Conservation (phyloP, 164 flowering plant genomes). For the Warburgia ugandensis region DNA sequence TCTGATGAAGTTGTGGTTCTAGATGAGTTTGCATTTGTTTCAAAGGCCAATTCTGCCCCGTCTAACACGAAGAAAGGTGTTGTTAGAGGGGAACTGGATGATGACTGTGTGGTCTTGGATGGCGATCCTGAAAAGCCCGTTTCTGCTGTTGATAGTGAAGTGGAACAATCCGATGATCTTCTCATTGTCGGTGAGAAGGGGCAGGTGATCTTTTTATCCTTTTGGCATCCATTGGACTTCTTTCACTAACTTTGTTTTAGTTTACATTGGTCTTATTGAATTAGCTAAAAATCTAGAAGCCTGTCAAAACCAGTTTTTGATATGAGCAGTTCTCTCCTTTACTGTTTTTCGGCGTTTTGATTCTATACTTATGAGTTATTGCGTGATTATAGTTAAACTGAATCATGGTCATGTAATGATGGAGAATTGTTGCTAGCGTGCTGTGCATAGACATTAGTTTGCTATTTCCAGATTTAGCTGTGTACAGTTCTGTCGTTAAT, state of each 20-base stretch:
- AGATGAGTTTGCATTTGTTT: slow-evolving; percentile 19
- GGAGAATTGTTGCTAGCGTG: too few relatives aligned
- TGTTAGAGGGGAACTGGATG: slow-evolving; percentile 26
- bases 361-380: too few relatives aligned
- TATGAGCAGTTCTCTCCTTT: too few relatives aligned
- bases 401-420: too few relatives aligned
- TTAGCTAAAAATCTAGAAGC: too few relatives aligned
- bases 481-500: too few relatives aligned
- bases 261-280: not conserved
- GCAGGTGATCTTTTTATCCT: slow-evolving; percentile 33
- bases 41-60: slow-evolving; percentile 7
- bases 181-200: slow-evolving; percentile 62
- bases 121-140: slow-evolving; percentile 61
- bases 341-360: too few relatives aligned
- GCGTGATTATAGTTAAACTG: too few relatives aligned
- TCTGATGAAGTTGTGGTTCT: slow-evolving; percentile 40
- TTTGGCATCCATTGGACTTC: not conserved
- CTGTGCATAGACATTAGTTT: too few relatives aligned
- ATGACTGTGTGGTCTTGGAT: slow-evolving; percentile 70
- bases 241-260: not conserved
- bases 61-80: slow-evolving; percentile 1
- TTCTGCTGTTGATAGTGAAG: slow-evolving; percentile 13
- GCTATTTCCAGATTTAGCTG: too few relatives aligned
- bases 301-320: too few relatives aligned
- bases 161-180: slow-evolving; percentile 43